Conservation (phyloP, 192 early-diverging fungal species). For the Coemansia sp. region DNA sequence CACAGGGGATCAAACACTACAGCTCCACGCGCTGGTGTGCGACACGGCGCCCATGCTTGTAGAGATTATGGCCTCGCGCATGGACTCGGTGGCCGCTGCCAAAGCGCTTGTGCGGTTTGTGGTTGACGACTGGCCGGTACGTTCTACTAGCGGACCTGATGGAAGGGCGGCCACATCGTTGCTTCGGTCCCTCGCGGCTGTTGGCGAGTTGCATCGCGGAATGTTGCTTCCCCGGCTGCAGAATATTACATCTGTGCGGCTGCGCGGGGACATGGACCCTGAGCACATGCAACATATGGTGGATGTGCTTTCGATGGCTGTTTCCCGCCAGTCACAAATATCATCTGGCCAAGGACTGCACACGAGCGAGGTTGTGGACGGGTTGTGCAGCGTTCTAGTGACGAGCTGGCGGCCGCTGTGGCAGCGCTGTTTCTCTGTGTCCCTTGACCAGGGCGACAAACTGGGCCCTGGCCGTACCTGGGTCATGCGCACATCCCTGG, state of each 20-base stretch:
- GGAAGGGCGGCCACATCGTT: constrained; percentile 9
- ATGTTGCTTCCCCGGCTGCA: constrained; percentile 15
- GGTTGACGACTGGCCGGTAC: constrained; percentile 33
- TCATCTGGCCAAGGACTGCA: neutral
- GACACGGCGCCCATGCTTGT: constrained; percentile 34
- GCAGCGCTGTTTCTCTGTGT: constrained; percentile 20
- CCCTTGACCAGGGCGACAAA: constrained; percentile 9
- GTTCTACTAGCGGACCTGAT: neutral
- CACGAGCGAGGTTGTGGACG: constrained; percentile 13
- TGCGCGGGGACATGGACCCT: neutral
- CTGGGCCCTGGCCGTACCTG: neutral
- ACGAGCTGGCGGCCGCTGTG: constrained; percentile 36
- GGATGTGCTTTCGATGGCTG: constrained; percentile 18
- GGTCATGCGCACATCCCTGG: constrained; percentile 16
- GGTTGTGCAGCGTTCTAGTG: constrained; percentile 22
- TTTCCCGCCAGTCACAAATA: constrained; percentile 3
- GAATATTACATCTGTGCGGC: neutral
- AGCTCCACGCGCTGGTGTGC: constrained; percentile 16
- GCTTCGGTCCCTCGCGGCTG: constrained; percentile 27
- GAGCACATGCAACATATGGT: constrained; percentile 19
- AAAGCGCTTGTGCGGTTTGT: constrained; percentile 14
- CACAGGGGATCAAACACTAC: too few relatives aligned
- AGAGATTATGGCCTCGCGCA: constrained; percentile 24
- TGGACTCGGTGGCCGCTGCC: constrained; percentile 13
- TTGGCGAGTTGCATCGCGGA: constrained; percentile 31